phyloP scores from a whole-genome alignment of 495 filamentous ascomycete species.

The Aspergillus saccharolyticus region DNA sequence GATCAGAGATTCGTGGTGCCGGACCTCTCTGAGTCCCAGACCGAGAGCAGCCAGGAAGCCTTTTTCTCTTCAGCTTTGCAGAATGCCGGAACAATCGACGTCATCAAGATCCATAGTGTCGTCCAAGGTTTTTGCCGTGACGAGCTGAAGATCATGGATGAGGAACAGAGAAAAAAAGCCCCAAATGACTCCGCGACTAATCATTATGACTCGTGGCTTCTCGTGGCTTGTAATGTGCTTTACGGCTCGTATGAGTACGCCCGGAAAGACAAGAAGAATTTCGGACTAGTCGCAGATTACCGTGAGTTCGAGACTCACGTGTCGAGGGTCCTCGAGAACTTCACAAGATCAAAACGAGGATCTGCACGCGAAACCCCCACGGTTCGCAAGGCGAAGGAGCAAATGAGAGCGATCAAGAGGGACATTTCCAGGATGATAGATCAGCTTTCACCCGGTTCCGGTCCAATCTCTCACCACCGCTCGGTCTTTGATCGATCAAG shows the following conservation, averaged over 20 bases:
- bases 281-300: conserved; percentile 66
- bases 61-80: conserved; percentile 36
- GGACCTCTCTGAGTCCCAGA: conserved; percentile 32
- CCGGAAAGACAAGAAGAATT: conserved; percentile 50
- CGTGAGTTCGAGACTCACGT: conserved; percentile 67
- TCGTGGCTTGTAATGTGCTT: conserved; percentile 54
- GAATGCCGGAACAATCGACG: conserved; percentile 52
- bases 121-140: conserved; percentile 77
- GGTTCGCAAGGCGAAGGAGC: conserved; percentile 42
- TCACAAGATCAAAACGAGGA: conserved; percentile 34
- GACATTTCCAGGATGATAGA: conserved; percentile 57
- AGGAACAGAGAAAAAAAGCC: conserved; percentile 35
- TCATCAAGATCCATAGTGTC: conserved; percentile 71
- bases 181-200: conserved; percentile 19
- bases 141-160: conserved; percentile 51
- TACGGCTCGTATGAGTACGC: conserved; percentile 57
- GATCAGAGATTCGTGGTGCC: conserved; percentile 24
- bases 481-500: conserved; percentile 72
- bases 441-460: conserved; percentile 44
- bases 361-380: conserved; percentile 24
- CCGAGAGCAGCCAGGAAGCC: conserved; percentile 46
- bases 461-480: conserved; percentile 45
- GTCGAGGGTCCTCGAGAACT: conserved; percentile 43
- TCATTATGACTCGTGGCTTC: conserved; percentile 55
- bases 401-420: conserved; percentile 44